Conservation (phyloP, 768 basidiomycete genomes). For the Serpula lacrymans region DNA sequence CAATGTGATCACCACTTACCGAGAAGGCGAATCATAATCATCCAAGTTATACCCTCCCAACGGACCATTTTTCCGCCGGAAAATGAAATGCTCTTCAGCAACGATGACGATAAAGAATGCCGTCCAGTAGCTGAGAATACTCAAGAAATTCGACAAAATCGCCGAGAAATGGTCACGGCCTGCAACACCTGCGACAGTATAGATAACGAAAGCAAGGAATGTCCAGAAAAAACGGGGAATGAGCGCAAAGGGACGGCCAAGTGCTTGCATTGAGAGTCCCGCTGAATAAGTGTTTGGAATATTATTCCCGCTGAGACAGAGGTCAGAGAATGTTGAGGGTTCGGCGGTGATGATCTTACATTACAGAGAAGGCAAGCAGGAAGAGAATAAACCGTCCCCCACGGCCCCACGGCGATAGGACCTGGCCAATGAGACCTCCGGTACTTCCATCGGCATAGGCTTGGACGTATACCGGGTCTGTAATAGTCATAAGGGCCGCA, state of each 20-base stretch:
- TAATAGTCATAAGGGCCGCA: constrained; percentile 41
- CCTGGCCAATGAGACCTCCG: constrained; percentile 41
- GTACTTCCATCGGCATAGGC: constrained; percentile 39
- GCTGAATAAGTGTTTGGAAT: constrained; percentile 46
- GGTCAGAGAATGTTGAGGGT: too few species aligned
- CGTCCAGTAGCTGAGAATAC: constrained; percentile 44
- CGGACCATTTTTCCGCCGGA: constrained; percentile 34
- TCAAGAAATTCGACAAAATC: constrained; percentile 41
- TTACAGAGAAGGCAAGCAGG: constrained; percentile 39
- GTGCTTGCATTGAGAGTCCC: constrained; percentile 43
- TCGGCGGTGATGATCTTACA: constrained; percentile 30
- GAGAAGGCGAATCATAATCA: constrained; percentile 42
- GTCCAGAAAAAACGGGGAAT: constrained; percentile 48
- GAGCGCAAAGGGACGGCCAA: constrained; percentile 39
- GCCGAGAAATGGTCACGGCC: constrained; percentile 43
- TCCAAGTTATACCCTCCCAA: constrained; percentile 51
- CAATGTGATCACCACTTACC: constrained; percentile 20
- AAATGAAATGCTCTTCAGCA: constrained; percentile 45
- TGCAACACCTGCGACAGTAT: constrained; percentile 38
- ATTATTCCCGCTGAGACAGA: constrained; percentile 29
- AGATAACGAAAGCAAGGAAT: constrained; percentile 33
- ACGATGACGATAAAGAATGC: constrained; percentile 46
- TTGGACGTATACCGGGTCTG: constrained; percentile 32
- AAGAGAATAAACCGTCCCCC: constrained; percentile 40
- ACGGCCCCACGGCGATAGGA: constrained; percentile 42